These are phyloP conservation scores for Penicillium sp. DNA, from an alignment of 2,329 filamentous ascomycete genomes.

Conservation along the genomic window DNA sequence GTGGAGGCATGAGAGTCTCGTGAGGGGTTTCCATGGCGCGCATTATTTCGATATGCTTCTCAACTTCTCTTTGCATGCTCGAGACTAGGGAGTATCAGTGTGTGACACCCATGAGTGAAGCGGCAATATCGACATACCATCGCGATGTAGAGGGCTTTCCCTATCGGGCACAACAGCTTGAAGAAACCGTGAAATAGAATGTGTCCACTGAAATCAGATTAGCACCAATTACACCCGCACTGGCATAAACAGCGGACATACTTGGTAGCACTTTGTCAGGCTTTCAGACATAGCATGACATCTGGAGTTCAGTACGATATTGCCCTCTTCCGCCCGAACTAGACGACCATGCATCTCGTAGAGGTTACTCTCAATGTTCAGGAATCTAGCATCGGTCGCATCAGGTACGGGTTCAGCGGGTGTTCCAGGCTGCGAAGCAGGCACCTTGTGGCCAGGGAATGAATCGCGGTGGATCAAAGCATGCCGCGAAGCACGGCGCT, in stretches of 20 bases:
- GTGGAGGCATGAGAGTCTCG: slow-evolving; percentile 63
- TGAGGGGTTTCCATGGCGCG: slow-evolving; percentile 59
- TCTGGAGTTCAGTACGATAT: slow-evolving; percentile 73
- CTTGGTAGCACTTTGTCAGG: slow-evolving; percentile 68
- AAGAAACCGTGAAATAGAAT: slow-evolving; percentile 75
- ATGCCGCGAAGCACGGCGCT: slow-evolving; percentile 88
- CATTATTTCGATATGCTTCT: slow-evolving; percentile 59
- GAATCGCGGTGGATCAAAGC: slow-evolving; percentile 89
- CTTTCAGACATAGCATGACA: slow-evolving; percentile 81
- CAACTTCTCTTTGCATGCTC: slow-evolving; percentile 62
- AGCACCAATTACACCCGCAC: slow-evolving; percentile 6
- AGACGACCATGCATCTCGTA: slow-evolving; percentile 77
- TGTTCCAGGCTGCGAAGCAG: slow-evolving; percentile 75
- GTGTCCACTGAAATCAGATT: slow-evolving; percentile 62
- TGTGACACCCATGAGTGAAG: not conserved
- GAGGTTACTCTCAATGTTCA: slow-evolving; percentile 73
- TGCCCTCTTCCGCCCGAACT: slow-evolving; percentile 77
- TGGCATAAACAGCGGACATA: slow-evolving; percentile 35
- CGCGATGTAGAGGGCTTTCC: slow-evolving; percentile 75
- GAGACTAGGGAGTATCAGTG: slow-evolving; percentile 41
- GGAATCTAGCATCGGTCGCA: slow-evolving; percentile 70
- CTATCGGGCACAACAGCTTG: slow-evolving; percentile 70
- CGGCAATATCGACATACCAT: slow-evolving; percentile 59
- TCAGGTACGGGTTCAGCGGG: slow-evolving; percentile 81
- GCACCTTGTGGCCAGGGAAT: slow-evolving; percentile 74